A percentile compares a stretch with the other conserved stretches of the same genome.
These are phyloP conservation scores for Solanum hybrid DNA, from an alignment of 305 asterid species.

Conservation along the genomic window DNA sequence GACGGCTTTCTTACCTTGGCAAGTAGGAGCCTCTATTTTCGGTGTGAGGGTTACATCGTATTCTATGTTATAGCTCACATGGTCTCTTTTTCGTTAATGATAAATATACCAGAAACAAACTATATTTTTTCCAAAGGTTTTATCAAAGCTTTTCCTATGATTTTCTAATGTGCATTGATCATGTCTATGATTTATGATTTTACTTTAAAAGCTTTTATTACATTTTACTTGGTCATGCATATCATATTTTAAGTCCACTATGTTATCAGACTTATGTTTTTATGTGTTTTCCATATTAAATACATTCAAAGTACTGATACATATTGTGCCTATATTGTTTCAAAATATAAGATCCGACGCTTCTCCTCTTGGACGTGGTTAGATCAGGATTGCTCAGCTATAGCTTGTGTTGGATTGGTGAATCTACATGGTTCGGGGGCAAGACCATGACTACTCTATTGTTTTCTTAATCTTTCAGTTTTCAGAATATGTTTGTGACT, in stretches of 20 bases:
- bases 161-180: background rate
- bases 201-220: background rate
- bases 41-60: too few relatives aligned
- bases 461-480: background rate
- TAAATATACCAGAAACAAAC: too few relatives aligned
- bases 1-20: too few relatives aligned
- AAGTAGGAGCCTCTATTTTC: too few relatives aligned
- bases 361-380: background rate
- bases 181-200: background rate
- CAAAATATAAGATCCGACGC: background rate
- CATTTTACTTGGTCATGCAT: background rate
- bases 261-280: background rate
- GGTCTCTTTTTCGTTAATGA: background rate
- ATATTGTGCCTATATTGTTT: background rate
- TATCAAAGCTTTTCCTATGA: background rate
- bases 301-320: background rate
- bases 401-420: background rate
- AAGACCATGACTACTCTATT: background rate
- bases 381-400: background rate
- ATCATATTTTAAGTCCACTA: background rate
- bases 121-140: background rate
- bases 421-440: background rate
- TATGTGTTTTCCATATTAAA: background rate
- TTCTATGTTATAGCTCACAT: background rate
- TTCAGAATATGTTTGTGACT: background rate